phyloP scores from a whole-genome alignment of 306 rosid genomes.

The Inga laurina region DNA sequence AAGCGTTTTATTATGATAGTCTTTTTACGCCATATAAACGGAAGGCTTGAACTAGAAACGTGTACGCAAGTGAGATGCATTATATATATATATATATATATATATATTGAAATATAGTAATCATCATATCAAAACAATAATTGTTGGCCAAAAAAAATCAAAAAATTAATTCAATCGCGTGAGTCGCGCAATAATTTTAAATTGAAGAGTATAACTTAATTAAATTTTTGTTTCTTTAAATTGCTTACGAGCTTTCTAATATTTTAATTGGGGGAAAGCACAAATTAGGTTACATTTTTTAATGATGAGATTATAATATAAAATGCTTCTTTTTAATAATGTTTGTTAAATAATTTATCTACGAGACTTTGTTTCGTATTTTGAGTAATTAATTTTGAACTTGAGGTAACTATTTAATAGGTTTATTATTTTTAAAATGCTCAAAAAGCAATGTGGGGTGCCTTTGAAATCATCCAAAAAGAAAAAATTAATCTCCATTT shows the following conservation, averaged over 20 bases:
- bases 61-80: background rate
- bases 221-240: background rate
- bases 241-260: background rate
- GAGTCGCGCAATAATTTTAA: background rate
- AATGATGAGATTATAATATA: background rate
- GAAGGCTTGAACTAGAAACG: background rate
- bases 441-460: background rate
- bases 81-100: too few species aligned
- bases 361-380: background rate
- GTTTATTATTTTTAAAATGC: background rate
- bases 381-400: background rate
- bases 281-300: background rate
- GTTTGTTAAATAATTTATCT: background rate
- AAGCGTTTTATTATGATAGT: background rate
- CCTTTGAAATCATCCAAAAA: background rate
- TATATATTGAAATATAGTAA: background rate
- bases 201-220: background rate
- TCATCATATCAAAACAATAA: background rate
- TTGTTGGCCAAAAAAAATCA: too few species aligned
- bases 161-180: too few species aligned
- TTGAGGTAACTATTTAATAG: background rate
- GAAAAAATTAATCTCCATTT: background rate
- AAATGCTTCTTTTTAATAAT: background rate
- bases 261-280: background rate
- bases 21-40: background rate